Evolutionary conservation across 179 eudicot species (phyloP).

Genomic region (Drosera spatulata): DNA sequence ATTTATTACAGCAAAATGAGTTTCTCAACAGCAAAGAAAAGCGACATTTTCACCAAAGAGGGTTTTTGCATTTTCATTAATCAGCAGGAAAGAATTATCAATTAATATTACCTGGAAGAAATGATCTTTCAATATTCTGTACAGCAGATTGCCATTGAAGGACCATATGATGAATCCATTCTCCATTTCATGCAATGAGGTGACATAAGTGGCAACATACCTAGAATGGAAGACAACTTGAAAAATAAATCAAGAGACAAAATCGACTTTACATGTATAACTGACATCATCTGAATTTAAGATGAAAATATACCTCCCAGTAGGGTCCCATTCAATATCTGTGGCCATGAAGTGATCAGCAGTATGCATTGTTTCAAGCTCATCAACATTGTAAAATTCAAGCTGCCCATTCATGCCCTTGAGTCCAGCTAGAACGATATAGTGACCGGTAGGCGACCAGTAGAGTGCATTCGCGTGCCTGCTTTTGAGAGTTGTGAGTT

Average conservation of each 20-base stretch:
- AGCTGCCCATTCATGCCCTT: conserved; percentile 96
- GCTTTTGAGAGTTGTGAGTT: conserved; percentile 76
- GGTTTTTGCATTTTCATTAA: too few species aligned
- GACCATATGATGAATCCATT: conserved; percentile 92
- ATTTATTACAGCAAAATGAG: too few species aligned
- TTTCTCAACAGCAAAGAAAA: too few species aligned
- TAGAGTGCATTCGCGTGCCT: conserved; percentile 95
- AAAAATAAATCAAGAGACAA: too few species aligned
- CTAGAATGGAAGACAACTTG: conserved; percentile 14
- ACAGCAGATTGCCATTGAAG: conserved; percentile 68
- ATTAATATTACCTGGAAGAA: conserved; percentile 63
- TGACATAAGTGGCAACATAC: conserved; percentile 78
- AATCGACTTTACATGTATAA: not conserved
- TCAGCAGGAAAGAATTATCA: not conserved
- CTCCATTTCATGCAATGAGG: conserved; percentile 90
- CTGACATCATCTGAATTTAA: not conserved
- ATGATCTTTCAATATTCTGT: conserved; percentile 75
- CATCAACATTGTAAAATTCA: conserved; percentile 91
- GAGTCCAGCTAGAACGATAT: conserved; percentile 74
- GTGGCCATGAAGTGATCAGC: conserved; percentile 97
- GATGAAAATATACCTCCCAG: conserved; percentile 61
- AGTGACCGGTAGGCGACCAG: conserved; percentile 93
- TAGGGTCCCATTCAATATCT: conserved; percentile 97
- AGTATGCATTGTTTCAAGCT: conserved; percentile 97
- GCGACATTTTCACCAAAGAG: too few species aligned